Evolutionary conservation across 352 stramenopile genomes (phyloP).

Genomic region (Phytophthora sansomeana): DNA sequence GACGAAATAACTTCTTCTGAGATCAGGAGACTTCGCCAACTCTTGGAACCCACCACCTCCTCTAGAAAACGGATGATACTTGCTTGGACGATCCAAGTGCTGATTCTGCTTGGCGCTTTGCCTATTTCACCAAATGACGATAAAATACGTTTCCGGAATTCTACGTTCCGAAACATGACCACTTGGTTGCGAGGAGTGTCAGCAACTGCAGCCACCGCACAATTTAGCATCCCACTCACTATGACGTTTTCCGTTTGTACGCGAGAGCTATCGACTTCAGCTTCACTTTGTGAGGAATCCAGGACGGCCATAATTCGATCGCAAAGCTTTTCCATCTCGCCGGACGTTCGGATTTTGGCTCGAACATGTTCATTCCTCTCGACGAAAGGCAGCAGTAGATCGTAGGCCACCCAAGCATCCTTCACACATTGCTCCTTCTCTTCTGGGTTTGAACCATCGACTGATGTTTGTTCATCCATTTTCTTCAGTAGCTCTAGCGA

Average conservation of each 20-base stretch:
- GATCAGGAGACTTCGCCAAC: conserved; percentile 57
- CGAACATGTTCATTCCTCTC: conserved; percentile 52
- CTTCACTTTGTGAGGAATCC: not conserved
- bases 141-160: conserved; percentile 44
- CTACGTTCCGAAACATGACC: conserved; percentile 49
- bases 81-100: conserved; percentile 30
- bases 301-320: conserved; percentile 42
- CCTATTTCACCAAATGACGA: conserved; percentile 10
- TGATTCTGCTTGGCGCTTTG: not conserved
- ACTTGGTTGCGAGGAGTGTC: conserved; percentile 67
- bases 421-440: conserved; percentile 6
- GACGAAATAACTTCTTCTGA: conserved; percentile 17
- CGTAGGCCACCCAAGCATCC: conserved; percentile 53
- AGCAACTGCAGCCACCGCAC: conserved; percentile 40
- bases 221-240: conserved; percentile 55
- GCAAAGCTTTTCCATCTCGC: conserved; percentile 56
- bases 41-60: conserved; percentile 60
- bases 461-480: conserved; percentile 40
- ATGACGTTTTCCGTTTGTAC: conserved; percentile 32
- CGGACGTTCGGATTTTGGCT: conserved; percentile 64
- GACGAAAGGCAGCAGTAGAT: conserved; percentile 62
- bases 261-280: conserved; percentile 1
- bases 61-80: conserved; percentile 56
- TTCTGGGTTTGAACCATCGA: conserved; percentile 3
- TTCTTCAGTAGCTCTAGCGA: conserved; percentile 53